Evolutionary conservation across 441 rosid genomes (phyloP).

Genomic region (Viola pubescens): DNA sequence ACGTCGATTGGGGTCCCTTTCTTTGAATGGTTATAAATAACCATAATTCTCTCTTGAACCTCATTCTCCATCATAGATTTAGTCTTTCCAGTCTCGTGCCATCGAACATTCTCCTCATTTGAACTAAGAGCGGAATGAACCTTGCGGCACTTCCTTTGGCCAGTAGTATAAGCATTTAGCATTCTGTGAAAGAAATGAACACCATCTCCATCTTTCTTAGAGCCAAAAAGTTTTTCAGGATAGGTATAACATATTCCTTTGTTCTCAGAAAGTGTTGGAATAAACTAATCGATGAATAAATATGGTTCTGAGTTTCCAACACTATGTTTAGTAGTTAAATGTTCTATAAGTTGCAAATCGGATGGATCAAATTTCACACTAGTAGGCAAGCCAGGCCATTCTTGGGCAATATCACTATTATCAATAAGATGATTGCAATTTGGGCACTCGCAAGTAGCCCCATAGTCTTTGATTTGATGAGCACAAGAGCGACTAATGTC

Average conservation of each 20-base stretch:
- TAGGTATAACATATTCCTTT: constrained; percentile 87
- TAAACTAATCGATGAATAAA: constrained; percentile 62
- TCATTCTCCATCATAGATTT: constrained; percentile 55
- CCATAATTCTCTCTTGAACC: constrained; percentile 72
- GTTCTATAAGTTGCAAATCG: constrained; percentile 65
- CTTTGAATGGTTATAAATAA: constrained; percentile 65
- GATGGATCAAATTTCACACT: constrained; percentile 97
- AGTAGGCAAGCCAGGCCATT: constrained; percentile 86
- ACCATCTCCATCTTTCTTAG: constrained; percentile 74
- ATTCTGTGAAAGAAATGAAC: constrained; percentile 76
- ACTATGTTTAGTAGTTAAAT: constrained; percentile 73
- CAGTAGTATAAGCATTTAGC: constrained; percentile 76
- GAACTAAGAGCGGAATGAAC: constrained; percentile 35
- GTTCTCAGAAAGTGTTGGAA: constrained; percentile 50
- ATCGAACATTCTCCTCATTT: constrained; percentile 57
- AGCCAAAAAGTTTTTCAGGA: constrained; percentile 91
- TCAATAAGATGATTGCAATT: constrained; percentile 57
- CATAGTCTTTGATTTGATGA: constrained; percentile 48
- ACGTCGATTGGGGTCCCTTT: constrained; percentile 6
- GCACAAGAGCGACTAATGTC: constrained; percentile 43
- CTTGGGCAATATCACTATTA: constrained; percentile 62
- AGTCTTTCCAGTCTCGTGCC: constrained; percentile 98
- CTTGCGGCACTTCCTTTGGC: constrained; percentile 87
- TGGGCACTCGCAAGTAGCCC: constrained; percentile 67
- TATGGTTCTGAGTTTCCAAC: constrained; percentile 44